Base-by-base conservation (phyloP, 2,329 filamentous ascomycete species). In the Colletotrichum sp. region DNA sequence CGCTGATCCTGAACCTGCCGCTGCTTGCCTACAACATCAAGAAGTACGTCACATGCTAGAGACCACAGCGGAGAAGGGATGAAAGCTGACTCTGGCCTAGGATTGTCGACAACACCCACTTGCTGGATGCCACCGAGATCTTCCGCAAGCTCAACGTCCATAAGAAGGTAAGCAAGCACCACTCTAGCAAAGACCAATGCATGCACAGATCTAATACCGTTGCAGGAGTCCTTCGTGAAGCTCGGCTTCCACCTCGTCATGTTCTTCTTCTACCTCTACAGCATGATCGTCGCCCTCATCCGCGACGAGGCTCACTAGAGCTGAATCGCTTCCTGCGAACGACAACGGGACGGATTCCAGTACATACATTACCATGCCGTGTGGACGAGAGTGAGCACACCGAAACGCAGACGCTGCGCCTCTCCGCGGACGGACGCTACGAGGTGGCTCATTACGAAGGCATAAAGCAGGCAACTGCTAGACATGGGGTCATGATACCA, bases 251-350 rank as follows among this genome's bases (percentile, higher is more conserved):
- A 99, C 86, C 89, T 99, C 75, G 85, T 99, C 87, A 98, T 99
- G 95, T 99, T 99, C 91, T 99, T 99, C 92, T 99, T 98, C 91
- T 99, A 99, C 88, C 93, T 99, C 71, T 98, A 98, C 91, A 97
- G 94, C 93, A 97, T 97, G 94, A 97, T 97, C 79, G 96, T 98
- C 77, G 96, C 97, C 78, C 90, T 99, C 76, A 99, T 99, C 88
- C 93, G 94, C 82, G 97, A 98, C 85, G 97, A 99, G 87, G 91
- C 94, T 74, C 91, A 95, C 86, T 98, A 93, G 21, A 24, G 62
- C 21, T 57, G 27, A 61, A 24, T n/a, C 18, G 27, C n/a, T 27
- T 57, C 59, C 61, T 65, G 51, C 72, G 69, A 36, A 72, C 69
- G 43, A 75, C 43, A 59, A 74, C 66, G 74, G 72, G 76, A 72